Evolutionary conservation across 345 rosid genomes (phyloP), one percentile per base, ranked within the genome.

Genomic region (Rhizophora apiculata): DNA sequence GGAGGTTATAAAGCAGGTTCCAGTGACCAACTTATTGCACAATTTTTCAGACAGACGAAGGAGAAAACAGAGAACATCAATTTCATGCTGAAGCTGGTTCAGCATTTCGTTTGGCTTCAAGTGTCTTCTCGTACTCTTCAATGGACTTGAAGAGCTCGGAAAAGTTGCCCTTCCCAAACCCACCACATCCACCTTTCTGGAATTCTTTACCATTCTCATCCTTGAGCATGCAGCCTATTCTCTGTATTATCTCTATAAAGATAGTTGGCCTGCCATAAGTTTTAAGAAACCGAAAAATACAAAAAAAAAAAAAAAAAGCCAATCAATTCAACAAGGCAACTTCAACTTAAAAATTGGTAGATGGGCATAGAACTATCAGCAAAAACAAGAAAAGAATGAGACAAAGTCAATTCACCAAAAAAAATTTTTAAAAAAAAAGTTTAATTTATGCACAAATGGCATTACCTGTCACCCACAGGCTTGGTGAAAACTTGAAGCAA

Each of bases 171-270:
- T 93, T 93, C 49, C 98, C 98, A 39, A 93, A 93, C 2, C 96
- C 98, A 32, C 98, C 98, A 32, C 98, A 91, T 43, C 94, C 98
- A 29, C 98, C 96, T 74, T 88, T 93, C 79, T 91, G 97, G 73
- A 86, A 86, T 34, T 26, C 78, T 73, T 84, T 89, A 62, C 97
- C 98, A 48, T 78, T 67, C 32, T 86, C 88, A 70, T 91, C 94
- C 77, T 82, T 77, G 37, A 77, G 70, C 91, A 85, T 85, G 74
- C 98, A 93, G 60, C 97, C 98, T 2, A 91, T 39, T 70, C 98
- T 84, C 82, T 91, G 98, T 16, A 93, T 93, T 78, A 93, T 93
- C 86, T 93, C 98, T 60, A 93, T 78, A 73, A 93, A 93, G 20
- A 93, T 88, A 10, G 97, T 93, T 63, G 97, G 98, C 87, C 98